Percentiles rank a stretch among this genome's conserved stretches.
Evolutionary conservation across 2,329 filamentous ascomycete genomes (phyloP).

Genomic region (Ceratocystis variospora): DNA sequence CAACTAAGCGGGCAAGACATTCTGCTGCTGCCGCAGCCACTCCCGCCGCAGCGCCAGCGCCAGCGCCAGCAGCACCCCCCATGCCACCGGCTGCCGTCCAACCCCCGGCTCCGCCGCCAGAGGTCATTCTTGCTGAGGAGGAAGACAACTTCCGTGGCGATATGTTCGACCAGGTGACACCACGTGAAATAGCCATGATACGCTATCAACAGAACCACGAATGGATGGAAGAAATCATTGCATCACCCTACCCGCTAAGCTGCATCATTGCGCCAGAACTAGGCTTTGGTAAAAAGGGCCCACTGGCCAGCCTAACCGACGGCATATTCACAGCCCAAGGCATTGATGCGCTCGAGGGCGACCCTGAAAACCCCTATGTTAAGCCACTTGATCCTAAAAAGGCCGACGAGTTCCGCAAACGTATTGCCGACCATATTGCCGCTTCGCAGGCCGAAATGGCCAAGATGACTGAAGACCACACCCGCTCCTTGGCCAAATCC

Average conservation of each 20-base stretch:
- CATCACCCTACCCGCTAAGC: conserved; percentile 71
- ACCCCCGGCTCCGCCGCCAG: conserved; percentile 28
- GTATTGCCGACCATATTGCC: conserved; percentile 57
- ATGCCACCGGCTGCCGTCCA: conserved; percentile 19
- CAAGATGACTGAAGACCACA: conserved; percentile 67
- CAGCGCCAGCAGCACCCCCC: conserved; percentile 18
- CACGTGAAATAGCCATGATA: conserved; percentile 72
- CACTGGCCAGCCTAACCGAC: conserved; percentile 66
- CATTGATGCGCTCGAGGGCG: conserved; percentile 33
- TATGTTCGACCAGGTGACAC: conserved; percentile 77
- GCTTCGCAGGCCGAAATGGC: conserved; percentile 71
- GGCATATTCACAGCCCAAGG: conserved; percentile 63
- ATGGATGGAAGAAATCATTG: conserved; percentile 97
- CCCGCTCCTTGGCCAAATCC: conserved; percentile 58
- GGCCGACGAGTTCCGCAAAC: conserved; percentile 69
- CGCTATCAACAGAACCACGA: conserved; percentile 92
- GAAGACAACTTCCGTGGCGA: conserved; percentile 81
- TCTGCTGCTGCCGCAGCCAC: conserved; percentile 29
- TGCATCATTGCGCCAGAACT: conserved; percentile 82
- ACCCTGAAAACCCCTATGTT: conserved; percentile 43
- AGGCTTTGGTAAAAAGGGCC: conserved; percentile 70
- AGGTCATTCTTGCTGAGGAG: conserved; percentile 59
- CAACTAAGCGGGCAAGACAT: conserved; percentile 41
- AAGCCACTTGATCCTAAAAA: conserved; percentile 60
- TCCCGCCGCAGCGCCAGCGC: conserved; percentile 21